Percentiles rank a stretch among this genome's conserved stretches.
These are phyloP conservation scores for Grosmannia huntii DNA, from an alignment of 2,329 filamentous ascomycete species.

Conservation along the genomic window DNA sequence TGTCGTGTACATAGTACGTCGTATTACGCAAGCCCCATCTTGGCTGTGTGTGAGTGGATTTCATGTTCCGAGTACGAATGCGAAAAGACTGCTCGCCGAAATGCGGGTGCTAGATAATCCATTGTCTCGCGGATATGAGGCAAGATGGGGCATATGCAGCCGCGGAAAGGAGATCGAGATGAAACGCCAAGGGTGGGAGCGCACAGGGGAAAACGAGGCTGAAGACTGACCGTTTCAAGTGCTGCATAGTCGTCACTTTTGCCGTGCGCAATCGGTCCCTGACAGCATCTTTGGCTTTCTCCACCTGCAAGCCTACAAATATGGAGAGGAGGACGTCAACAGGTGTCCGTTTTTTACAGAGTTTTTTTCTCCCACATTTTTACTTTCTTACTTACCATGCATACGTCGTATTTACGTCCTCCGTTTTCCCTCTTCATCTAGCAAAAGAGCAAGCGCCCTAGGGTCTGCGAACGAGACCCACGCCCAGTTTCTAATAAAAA, in stretches of 20 bases:
- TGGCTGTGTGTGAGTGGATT: neutral
- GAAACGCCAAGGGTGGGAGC: neutral
- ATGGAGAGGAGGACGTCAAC: neutral
- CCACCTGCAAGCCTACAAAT: neutral
- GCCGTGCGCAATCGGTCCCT: neutral
- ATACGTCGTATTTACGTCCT: no score
- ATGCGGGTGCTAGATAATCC: neutral
- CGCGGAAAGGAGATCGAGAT: neutral
- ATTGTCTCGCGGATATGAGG: neutral
- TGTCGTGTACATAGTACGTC: no score
- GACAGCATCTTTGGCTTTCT: neutral
- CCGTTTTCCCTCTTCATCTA: no score
- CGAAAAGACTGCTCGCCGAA: neutral
- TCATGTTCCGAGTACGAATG: neutral
- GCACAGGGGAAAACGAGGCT: neutral
- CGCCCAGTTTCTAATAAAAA: neutral
- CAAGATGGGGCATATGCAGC: neutral
- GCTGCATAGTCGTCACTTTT: neutral
- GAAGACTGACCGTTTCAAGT: neutral
- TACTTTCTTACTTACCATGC: neutral
- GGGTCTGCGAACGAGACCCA: neutral
- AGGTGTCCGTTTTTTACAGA: no score
- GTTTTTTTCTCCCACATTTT: neutral
- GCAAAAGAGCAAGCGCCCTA: neutral
- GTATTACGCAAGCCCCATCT: neutral